Evolutionary conservation across 2,329 filamentous ascomycete genomes (phyloP), one percentile per base, ranked within the genome.

Genomic region (Colletotrichum sojae): DNA sequence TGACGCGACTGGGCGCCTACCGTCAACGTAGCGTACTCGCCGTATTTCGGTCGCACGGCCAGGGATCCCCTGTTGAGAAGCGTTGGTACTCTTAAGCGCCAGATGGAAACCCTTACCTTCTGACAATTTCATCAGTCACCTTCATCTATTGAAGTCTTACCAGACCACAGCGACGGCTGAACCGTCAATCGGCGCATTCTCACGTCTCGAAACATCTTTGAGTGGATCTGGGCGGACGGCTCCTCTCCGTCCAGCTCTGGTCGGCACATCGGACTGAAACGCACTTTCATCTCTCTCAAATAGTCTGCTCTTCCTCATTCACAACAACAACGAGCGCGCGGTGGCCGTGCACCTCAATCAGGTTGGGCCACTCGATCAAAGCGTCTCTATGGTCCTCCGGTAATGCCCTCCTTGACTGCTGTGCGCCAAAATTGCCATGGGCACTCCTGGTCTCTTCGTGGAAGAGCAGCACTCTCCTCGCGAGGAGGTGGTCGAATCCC

Each of bases 361-460:
- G 5, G 40, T n/a, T 43, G 2, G 40, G 40, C 13, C 40, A 43
- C 40, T 6, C 40, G 40, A 43, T n/a, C 40, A 6, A 31, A 54
- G 49, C 49, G 39, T 12, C 16, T 10, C 15, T n/a, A 43, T 39
- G 15, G 16, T 13, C 13, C 22, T n/a, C n/a, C 40, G 22, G 54
- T 36, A 16, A 62, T 62, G 59, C 9, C 31, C 31, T 25, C 59
- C 22, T 36, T 54, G 49, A 62, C 13, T 25, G n/a, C 13, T 31
- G 22, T 15, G 31, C 15, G 12, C 22, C 43, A 22, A 62, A 45
- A 31, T 27, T 20, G 36, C 16, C 36, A 69, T 69, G 67, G 56
- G 51, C 46, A 48, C 3, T 52, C 31, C 62, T 13, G 67, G 45
- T n/a, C 39, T 69, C 13, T 67, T 67, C 48, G 58, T 69, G n/a